Conservation (phyloP, 1,284 basidiomycete species). For the Sphagnurus paluster region DNA sequence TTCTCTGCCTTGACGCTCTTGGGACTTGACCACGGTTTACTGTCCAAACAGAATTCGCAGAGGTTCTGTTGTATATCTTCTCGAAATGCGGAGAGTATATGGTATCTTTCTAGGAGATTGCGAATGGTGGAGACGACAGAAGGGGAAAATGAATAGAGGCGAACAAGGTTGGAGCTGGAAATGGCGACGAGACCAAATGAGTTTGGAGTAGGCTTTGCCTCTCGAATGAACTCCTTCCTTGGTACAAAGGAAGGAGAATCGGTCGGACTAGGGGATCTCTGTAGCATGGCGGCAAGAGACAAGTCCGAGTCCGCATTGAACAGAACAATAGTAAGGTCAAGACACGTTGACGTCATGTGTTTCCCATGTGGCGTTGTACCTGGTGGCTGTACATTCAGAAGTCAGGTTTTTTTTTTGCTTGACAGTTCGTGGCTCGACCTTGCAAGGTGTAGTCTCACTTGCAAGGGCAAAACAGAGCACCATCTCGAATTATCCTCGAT, state of each 20-base stretch:
- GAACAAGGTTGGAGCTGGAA: constrained; percentile 58
- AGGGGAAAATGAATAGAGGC: constrained; percentile 67
- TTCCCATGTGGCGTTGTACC: constrained; percentile 23
- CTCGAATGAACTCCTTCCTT: constrained; percentile 67
- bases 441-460: too few relatives aligned
- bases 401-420: too few relatives aligned
- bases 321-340: neutral
- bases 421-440: too few relatives aligned
- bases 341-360: constrained; percentile 33
- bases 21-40: constrained; percentile 70
- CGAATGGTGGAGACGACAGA: constrained; percentile 52
- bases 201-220: constrained; percentile 49
- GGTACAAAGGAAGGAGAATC: constrained; percentile 51
- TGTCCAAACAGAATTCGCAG: constrained; percentile 63
- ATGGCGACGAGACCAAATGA: constrained; percentile 69
- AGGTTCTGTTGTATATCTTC: constrained; percentile 61
- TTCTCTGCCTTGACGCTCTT: constrained; percentile 67
- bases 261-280: constrained; percentile 23
- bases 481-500: too few relatives aligned
- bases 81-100: constrained; percentile 45
- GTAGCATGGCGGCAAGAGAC: constrained; percentile 7
- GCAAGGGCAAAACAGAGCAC: too few relatives aligned
- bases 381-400: constrained; percentile 14
- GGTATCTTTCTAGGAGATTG: constrained; percentile 50
- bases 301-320: neutral